phyloP scores from a whole-genome alignment of 2,329 filamentous ascomycete genomes.

The Sordariomycetes sp. region DNA sequence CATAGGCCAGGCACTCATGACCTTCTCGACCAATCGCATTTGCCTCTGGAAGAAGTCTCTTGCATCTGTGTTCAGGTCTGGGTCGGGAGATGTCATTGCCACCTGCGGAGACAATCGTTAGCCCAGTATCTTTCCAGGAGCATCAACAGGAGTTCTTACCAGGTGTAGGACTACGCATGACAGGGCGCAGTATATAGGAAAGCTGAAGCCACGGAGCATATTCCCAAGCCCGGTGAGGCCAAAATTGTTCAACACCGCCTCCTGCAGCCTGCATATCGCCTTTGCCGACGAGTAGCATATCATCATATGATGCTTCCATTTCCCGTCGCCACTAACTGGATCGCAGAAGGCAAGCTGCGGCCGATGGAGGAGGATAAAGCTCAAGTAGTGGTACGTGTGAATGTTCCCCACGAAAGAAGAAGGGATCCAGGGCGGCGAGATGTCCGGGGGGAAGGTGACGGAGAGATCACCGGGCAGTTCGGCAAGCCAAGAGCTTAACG shows the following conservation, averaged over 20 bases:
- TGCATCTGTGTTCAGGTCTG: constrained; percentile 74
- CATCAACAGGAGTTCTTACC: constrained; percentile 43
- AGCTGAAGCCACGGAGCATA: constrained; percentile 92
- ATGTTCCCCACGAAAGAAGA: constrained; percentile 84
- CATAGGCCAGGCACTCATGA: constrained; percentile 75
- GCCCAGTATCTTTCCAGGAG: constrained; percentile 7
- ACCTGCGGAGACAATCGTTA: constrained; percentile 41
- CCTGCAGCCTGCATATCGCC: constrained; percentile 74
- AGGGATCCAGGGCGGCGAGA: constrained; percentile 71
- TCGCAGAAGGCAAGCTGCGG: constrained; percentile 76
- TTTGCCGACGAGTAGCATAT: constrained; percentile 80
- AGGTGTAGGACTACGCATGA: constrained; percentile 90
- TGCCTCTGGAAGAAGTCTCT: constrained; percentile 84
- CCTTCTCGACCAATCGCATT: constrained; percentile 86
- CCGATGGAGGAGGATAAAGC: constrained; percentile 75
- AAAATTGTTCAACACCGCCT: constrained; percentile 66
- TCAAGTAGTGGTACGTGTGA: constrained; percentile 80
- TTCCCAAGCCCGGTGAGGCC: constrained; percentile 73
- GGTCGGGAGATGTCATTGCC: constrained; percentile 85
- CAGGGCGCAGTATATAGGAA: constrained; percentile 84
- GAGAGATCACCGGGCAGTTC: constrained; percentile 71
- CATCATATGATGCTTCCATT: constrained; percentile 83
- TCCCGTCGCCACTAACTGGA: constrained; percentile 55
- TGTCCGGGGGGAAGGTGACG: constrained; percentile 67
- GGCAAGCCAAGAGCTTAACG: constrained; percentile 64